phyloP scores from a whole-genome alignment of 2,329 filamentous ascomycete species.

The Penicillium sp. region DNA sequence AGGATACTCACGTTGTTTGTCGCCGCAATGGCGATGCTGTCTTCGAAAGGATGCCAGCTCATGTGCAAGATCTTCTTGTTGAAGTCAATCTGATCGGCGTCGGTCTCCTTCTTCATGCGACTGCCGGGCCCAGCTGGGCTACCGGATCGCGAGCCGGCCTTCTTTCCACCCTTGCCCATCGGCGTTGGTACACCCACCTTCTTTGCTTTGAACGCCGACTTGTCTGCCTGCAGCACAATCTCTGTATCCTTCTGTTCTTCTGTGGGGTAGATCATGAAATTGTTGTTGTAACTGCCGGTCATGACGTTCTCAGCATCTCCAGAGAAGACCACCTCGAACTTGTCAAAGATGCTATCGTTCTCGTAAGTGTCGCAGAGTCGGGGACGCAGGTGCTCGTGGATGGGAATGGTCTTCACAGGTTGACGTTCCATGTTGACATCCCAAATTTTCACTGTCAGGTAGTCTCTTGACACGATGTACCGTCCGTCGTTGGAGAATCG shows the following conservation, averaged over 20 bases:
- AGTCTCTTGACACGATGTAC: slow-evolving; percentile 96
- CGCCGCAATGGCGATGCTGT: slow-evolving; percentile 98
- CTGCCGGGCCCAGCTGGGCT: slow-evolving; percentile 86
- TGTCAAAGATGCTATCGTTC: slow-evolving; percentile 99
- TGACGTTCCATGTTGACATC: slow-evolving; percentile 99
- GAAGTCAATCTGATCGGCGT: slow-evolving; percentile 98
- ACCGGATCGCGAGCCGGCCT: slow-evolving; percentile 78
- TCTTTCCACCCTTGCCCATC: slow-evolving; percentile 84
- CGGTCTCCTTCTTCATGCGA: slow-evolving; percentile 97
- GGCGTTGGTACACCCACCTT: slow-evolving; percentile 97
- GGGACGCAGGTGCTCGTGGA: slow-evolving; percentile 93
- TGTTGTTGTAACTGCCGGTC: slow-evolving; percentile 99
- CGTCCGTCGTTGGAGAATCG: slow-evolving; percentile 94
- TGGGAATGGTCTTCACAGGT: slow-evolving; percentile 96
- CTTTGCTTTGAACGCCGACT: slow-evolving; percentile 99
- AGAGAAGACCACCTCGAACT: slow-evolving; percentile 98
- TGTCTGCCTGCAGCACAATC: slow-evolving; percentile 95
- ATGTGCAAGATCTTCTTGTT: slow-evolving; percentile 99
- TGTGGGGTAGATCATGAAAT: slow-evolving; percentile 99
- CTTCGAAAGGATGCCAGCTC: slow-evolving; percentile 99
- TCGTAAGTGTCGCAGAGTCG: slow-evolving; percentile 97
- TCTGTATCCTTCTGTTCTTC: slow-evolving; percentile 95
- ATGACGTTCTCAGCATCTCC: slow-evolving; percentile 98
- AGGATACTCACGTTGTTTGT: slow-evolving; percentile 92
- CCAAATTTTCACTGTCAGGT: slow-evolving; percentile 99